Evolutionary conservation across 2,329 filamentous ascomycete genomes (phyloP), one percentile per base, ranked within the genome.

Genomic region (Colletotrichum sp.): DNA sequence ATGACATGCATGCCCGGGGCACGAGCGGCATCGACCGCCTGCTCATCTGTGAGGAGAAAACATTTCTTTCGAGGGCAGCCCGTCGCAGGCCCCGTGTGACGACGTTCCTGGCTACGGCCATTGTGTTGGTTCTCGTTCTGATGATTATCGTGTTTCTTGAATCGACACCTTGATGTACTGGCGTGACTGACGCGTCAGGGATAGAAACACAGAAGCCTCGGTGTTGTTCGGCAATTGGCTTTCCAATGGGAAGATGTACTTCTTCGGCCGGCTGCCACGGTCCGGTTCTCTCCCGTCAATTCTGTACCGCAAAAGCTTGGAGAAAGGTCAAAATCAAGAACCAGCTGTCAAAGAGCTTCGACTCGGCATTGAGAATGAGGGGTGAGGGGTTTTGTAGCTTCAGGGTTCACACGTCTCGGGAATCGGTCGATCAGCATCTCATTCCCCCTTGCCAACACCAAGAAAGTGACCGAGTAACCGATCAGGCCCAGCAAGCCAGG

Each of bases 311-410:
- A 7, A 18, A 74, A 3, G 9, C 15, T 28, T 24, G 52, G 21
- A 60, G 30, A 71, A 28, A 32, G 21, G n/a, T 48, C 28, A n/a
- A 30, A 39, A 18, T 34, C 7, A 34, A 16, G 32, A 12, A 16
- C 28, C 68, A 66, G 43, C 16, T 55, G 28, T 55, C 21, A 52
- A 39, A 30, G 18, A 69, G 61, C 36, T 74, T 32, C 16, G 5
- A 3, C 21, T 12, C 7, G 8, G 9, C 13, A 21, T 8, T 48
- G 12, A 6, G 16, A 48, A 63, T 43, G 70, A 68, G 70, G 73
- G 70, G 70, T 73, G 69, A 75, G 70, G 70, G 70, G 70, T 73
- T 75, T 75, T 64, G 73, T 64, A 72, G 73, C 70, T 73, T 64
- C 32, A 75, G 64, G 69, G 69, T 64, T 75, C 57, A 26, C 57